Evolutionary conservation across 2,329 filamentous ascomycete species (phyloP), one percentile per base, ranked within the genome.

Genomic region (Chaetomiaceae sp.): DNA sequence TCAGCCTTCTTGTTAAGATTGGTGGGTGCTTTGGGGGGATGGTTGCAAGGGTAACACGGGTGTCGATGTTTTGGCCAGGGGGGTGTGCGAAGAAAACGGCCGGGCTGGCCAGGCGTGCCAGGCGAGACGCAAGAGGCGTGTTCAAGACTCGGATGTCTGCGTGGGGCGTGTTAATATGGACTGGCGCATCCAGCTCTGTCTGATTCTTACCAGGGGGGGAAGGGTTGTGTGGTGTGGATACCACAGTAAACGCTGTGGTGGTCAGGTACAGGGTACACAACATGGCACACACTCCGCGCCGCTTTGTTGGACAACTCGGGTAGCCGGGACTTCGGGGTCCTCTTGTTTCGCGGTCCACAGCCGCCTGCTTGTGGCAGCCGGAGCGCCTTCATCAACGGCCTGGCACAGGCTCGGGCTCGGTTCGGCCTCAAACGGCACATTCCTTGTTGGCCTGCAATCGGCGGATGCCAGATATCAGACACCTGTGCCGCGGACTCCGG

Each of bases 361-460:
- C 25, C 25, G 12, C 35, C 44, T 33, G 23, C 35, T 31, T 46
- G 44, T 34, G 9, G 35, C 35, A 38, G 35, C 17, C 16, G 35
- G 17, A 47, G 16, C 21, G 33, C 19, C 35, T 31, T 31, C 44
- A 38, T 25, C 35, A 39, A 47, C 44, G 44, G 44, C 44, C 34
- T 13, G 17, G 37, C 46, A n/a, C n/a, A n/a, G n/a, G 38, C 39
- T 49, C 30, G 46, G 46, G 46, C 38, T 43, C 46, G 46, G 46
- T 34, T 49, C 46, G 46, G 46, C 46, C 46, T 42, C 38, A 43
- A 42, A 42, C 31, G 20, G 30, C 46, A 49, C 38, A 49, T 49
- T 49, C 39, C 46, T 30, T 35, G 46, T 37, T 49, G 39, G 46
- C 30, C 27, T 48, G 27, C 30, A 48, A 48, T 48, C 21, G 35